Evolutionary conservation across 495 filamentous ascomycete species (phyloP), one percentile per base, ranked within the genome.

Genomic region (Xylaria intraflava): DNA sequence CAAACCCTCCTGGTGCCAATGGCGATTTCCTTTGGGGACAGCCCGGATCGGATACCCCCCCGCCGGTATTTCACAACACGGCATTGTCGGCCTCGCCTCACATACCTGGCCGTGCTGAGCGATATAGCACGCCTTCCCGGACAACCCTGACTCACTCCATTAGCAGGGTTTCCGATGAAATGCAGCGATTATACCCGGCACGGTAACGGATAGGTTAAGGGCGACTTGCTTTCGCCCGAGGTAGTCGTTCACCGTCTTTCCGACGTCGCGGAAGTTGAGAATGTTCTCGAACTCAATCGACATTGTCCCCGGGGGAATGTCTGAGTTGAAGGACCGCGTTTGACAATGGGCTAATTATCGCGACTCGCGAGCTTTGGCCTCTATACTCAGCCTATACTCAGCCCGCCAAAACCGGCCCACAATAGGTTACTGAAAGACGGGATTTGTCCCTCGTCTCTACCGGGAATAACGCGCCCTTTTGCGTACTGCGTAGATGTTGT

Each of bases 211-310:
- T n/a, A n/a, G n/a, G n/a, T n/a, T n/a, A n/a, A 55, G 24, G 31
- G 31, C 27, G 20, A 56, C 74, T 61, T 70, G 85, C 84, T 74
- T 73, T 40, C 69, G 65, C 2, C 77, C 77, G 17, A 76, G 59
- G 38, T 77, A 75, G 20, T 73, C 65, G 53, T 93, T 93, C 51
- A 91, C 73, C 11, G 82, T 83, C 49, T 75, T 71, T n/a, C 84
- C 89, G 50, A 93, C 85, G 76, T 94, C 89, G 31, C 90, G 83
- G 68, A 94, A 91, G 65, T 94, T 93, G 65, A 87, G 73, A 55
- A 92, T 80, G 36, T 76, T 82, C 46, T 86, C 75, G 55, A 90
- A 83, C 0, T 63, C 44, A n/a, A 58, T 47, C 2, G 64, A 61
- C 65, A 65, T 66, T 22, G 19, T 49, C 26, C 20, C 10, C 20